Evolutionary conservation across 177 flowering plant species (phyloP).

Genomic region (Vitis hybrid): DNA sequence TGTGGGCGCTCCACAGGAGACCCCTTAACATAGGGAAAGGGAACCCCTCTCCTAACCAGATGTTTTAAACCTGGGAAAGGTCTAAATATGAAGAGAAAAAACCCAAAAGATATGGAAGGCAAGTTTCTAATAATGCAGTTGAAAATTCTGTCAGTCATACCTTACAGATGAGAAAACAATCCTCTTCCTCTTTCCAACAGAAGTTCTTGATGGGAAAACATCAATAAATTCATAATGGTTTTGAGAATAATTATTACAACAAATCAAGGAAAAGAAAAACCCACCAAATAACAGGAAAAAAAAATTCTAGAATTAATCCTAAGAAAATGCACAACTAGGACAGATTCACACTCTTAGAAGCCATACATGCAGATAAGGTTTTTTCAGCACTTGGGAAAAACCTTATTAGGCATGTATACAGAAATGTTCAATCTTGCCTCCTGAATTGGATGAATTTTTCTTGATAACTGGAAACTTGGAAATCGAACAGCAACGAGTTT

Average conservation of each 20-base stretch:
- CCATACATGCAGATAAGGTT: conserved; percentile 4
- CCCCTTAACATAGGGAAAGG: too few species aligned
- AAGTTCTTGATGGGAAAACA: conserved; percentile 4
- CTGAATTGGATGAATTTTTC: conserved; percentile 5
- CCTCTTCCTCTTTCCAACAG: background rate
- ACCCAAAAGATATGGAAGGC: too few species aligned
- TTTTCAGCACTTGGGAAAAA: conserved; percentile 2
- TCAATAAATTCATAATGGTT: conserved; percentile 17
- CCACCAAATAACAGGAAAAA: background rate
- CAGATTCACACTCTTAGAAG: conserved; percentile 13
- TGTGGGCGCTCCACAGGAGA: too few species aligned
- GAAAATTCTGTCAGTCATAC: too few species aligned
- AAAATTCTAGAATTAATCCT: conserved; percentile 1
- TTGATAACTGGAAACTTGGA: background rate
- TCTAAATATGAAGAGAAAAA: too few species aligned
- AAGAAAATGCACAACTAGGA: conserved; percentile 12
- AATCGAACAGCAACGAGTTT: conserved; percentile 4
- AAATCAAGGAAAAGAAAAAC: conserved; percentile 14
- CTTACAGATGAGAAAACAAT: too few species aligned
- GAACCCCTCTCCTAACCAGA: too few species aligned
- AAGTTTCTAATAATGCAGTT: too few species aligned
- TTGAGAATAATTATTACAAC: conserved; percentile 20
- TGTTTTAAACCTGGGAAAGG: too few species aligned
- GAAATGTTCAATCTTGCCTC: background rate
- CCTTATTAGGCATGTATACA: conserved; percentile 6